Percentiles rank a stretch among this genome's conserved stretches.
These are phyloP conservation scores for Fraxinus velutina DNA, from an alignment of 305 asterid genomes.

Conservation along the genomic window DNA sequence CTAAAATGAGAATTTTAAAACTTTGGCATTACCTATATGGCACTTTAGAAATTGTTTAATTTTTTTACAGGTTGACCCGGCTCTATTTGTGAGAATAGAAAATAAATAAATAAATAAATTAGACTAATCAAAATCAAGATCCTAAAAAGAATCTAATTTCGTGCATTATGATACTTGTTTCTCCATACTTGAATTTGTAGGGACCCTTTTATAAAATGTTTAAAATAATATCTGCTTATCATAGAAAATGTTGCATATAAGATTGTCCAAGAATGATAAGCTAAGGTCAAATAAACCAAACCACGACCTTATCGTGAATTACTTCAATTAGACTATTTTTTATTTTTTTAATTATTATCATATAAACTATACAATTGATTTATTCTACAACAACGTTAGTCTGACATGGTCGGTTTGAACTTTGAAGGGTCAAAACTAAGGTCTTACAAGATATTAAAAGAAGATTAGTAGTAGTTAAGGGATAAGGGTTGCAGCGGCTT, in stretches of 20 bases:
- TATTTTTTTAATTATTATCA: neutral
- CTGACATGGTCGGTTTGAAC: constrained; percentile 35
- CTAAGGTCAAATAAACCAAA: neutral
- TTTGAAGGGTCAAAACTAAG: constrained; percentile 20
- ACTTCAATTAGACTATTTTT: neutral
- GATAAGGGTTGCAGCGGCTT: neutral
- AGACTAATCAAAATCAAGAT: neutral
- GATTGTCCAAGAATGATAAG: neutral
- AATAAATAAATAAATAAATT: neutral
- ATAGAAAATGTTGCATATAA: neutral
- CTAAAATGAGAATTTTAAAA: too few relatives aligned
- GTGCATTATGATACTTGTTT: neutral
- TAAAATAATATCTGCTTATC: constrained; percentile 17
- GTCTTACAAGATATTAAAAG: constrained; percentile 9
- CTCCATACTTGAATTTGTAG: neutral
- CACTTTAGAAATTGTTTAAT: neutral
- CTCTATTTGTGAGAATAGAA: neutral
- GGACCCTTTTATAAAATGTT: constrained; percentile 3
- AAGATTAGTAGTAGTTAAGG: neutral
- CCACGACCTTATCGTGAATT: neutral
- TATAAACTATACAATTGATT: neutral
- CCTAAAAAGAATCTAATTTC: neutral
- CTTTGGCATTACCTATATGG: neutral
- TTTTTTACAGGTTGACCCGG: neutral
- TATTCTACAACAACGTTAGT: neutral